A percentile compares a stretch with the other conserved stretches of the same genome.
phyloP scores from a whole-genome alignment of 441 rosid genomes.

The Populus hybrid region DNA sequence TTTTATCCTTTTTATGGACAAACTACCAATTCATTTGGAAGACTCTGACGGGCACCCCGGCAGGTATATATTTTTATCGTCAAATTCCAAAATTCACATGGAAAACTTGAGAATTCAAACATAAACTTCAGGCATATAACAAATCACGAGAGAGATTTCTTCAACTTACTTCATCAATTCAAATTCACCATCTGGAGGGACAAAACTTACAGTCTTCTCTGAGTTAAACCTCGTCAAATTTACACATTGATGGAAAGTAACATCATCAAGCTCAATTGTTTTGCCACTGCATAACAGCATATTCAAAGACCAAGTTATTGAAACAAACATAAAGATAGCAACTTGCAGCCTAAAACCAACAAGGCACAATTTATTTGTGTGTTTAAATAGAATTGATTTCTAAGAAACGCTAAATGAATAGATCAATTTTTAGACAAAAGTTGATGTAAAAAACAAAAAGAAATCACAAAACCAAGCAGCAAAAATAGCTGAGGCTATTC shows the following conservation, averaged over 20 bases:
- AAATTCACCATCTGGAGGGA: slow-evolving; percentile 99
- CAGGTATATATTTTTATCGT: no score
- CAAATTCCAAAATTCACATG: background rate
- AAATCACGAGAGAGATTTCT: slow-evolving; percentile 1
- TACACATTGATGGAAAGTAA: slow-evolving; percentile 98
- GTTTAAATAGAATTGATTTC: no score
- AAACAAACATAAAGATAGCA: slow-evolving; percentile 2
- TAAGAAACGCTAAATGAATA: no score
- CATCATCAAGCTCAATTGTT: slow-evolving; percentile 99
- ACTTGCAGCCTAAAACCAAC: background rate
- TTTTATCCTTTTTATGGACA: background rate
- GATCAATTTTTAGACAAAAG: no score
- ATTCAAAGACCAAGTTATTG: slow-evolving; percentile 7
- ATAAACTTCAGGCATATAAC: background rate
- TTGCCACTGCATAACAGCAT: slow-evolving; percentile 71
- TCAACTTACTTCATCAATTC: slow-evolving; percentile 96
- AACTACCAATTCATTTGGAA: background rate
- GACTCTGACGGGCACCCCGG: background rate
- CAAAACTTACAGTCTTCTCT: slow-evolving; percentile 97
- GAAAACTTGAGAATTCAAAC: background rate
- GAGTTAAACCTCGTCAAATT: no score
- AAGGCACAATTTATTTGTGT: background rate
- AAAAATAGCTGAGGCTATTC: background rate
- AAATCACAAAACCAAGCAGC: background rate
- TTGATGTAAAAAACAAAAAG: background rate